Evolutionary conservation across 805 yeast species (phyloP).

Genomic region (Kodamaea neixiangensis): DNA sequence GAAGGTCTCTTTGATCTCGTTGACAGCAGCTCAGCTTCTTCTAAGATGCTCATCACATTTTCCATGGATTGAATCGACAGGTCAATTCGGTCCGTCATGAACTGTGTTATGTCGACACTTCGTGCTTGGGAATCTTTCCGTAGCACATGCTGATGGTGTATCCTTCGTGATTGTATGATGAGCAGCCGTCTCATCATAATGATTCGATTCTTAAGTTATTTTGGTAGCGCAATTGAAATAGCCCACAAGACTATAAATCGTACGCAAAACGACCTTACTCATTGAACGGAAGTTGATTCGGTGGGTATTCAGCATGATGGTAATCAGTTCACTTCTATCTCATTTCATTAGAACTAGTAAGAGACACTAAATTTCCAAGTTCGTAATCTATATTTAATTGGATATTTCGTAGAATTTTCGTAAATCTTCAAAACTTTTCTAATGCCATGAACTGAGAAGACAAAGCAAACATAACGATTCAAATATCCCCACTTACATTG

Average conservation of each 20-base stretch:
- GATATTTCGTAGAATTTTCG: no score
- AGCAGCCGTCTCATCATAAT: background rate
- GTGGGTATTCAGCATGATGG: no score
- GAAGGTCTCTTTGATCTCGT: background rate
- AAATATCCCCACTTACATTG: no score
- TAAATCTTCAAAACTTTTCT: no score
- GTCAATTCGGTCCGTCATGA: slow-evolving; percentile 7
- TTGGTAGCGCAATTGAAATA: background rate
- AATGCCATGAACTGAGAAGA: no score
- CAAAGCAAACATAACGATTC: no score
- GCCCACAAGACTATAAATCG: background rate
- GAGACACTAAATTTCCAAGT: no score
- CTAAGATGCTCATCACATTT: slow-evolving; percentile 15
- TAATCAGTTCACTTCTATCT: no score
- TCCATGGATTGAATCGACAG: slow-evolving; percentile 17
- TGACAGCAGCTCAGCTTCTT: slow-evolving; percentile 14
- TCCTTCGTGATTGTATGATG: background rate
- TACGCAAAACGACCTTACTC: no score
- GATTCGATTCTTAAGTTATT: background rate
- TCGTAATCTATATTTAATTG: no score
- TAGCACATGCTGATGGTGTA: background rate
- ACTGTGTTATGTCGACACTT: slow-evolving; percentile 5
- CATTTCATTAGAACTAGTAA: no score
- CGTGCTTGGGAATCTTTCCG: background rate
- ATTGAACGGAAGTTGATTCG: no score